These are phyloP conservation scores for Pseudoscleropodium purum DNA, from an alignment of 225 moss, liverwort and hornwort species.

Conservation along the genomic window DNA sequence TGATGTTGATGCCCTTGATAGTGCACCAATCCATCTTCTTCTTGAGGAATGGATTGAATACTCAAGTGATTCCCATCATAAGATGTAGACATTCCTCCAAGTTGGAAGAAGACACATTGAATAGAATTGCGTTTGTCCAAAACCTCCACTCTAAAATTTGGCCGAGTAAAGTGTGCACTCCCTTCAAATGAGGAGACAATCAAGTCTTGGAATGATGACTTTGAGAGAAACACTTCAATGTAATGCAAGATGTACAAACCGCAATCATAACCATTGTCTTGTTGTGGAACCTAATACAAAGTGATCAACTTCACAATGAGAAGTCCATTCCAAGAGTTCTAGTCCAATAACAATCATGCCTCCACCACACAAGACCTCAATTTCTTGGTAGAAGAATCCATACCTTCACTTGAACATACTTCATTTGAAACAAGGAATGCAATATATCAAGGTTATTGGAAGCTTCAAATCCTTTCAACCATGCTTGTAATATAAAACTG, in stretches of 20 bases:
- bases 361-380: background rate
- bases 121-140: background rate
- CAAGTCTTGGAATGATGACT: background rate
- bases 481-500: background rate
- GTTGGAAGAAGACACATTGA: background rate
- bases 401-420: background rate
- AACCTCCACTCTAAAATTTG: background rate
- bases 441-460: background rate
- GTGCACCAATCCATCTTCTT: too few species aligned
- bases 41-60: background rate
- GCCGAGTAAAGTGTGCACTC: background rate
- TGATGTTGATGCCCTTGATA: too few species aligned
- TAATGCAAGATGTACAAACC: background rate
- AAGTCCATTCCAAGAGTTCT: fast-evolving
- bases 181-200: background rate
- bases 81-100: background rate
- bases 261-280: background rate
- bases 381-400: fast-evolving
- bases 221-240: background rate
- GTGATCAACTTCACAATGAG: background rate
- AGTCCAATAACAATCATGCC: background rate
- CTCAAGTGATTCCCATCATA: too few species aligned
- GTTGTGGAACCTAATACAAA: background rate
- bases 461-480: background rate
- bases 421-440: background rate